Evolutionary conservation across 768 basidiomycete species (phyloP), one percentile per base, ranked within the genome.

Genomic region (Tricholoma matsutake): DNA sequence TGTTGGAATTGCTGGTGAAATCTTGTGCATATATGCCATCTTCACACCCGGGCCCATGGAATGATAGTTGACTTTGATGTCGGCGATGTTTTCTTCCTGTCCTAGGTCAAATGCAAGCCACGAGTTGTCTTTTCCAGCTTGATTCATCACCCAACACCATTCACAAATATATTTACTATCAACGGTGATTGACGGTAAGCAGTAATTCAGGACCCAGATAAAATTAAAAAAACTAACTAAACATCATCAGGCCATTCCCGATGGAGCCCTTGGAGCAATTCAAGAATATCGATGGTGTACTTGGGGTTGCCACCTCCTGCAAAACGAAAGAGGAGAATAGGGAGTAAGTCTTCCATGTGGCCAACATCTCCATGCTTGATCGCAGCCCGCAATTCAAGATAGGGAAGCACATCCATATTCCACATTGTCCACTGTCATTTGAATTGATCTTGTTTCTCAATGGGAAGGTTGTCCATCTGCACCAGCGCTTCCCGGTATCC

Each of bases 321-420:
- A 54, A 71, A 72, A 8, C 66, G 60, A 25, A 67, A 66, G 6
- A 70, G 22, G 3, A 69, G 51, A 1, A 20, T 37, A 0, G 70
- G 71, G 16, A 72, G 47, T n/a, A 65, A 31, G 22, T 62, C 56
- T 45, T 70, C 66, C 69, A 72, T 70, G 1, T 39, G 5, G 0
- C 71, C 71, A 28, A 72, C 65, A 61, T 72, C 75, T 8, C 81
- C 78, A 7, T 54, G 35, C 45, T 62, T 65, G n/a, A 79, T 78
- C 0, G 78, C 76, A 3, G 71, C 53, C n/a, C 71, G 55, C 0
- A 82, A 67, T 1, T 71, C 68, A 32, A 81, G 60, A 57, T 78
- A 81, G 1, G 67, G 68, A 0, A 82, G 65, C 0, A 75, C 62
- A 60, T 80, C 77, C 0, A 67, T 63, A 51, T 74, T 75, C 63